Evolutionary conservation across 768 basidiomycete genomes (phyloP), one percentile per base, ranked within the genome.

Genomic region (Podaxis sp.): DNA sequence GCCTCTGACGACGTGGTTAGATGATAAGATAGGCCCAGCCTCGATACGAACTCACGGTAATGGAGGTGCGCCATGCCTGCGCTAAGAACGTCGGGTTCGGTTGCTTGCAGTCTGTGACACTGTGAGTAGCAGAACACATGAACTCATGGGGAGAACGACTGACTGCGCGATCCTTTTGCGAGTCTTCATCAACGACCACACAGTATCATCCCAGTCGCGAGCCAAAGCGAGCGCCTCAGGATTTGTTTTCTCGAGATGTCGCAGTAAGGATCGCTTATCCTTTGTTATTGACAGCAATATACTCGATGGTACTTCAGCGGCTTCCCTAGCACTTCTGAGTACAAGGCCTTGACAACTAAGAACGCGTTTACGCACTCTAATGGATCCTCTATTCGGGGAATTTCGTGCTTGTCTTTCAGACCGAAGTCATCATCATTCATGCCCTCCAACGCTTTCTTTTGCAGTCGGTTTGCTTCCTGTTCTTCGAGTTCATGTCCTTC

Each of bases 401-500:
- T 60, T 60, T 87, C 83, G 20, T 81, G 73, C 44, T 77, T 73
- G 65, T 90, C 92, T 26, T 81, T 84, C 48, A 98, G 76, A 11
- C 95, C 95, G 70, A 93, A 97, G 73, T 98, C 95, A 15, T 84
- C 87, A 49, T 93, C 91, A 8, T 67, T 75, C 80, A 96, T 81
- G 11, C 74, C 82, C 66, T 92, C 89, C 36, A 89, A 81, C 24
- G 84, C 79, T 75, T 92, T 95, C 40, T 76, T 73, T 73, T 96
- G 96, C 50, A 96, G 75, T 62, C 93, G 80, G 67, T 76, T 87
- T 6, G 91, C 92, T 73, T 98, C 95, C 71, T 90, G 87, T 72
- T 93, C 93, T 70, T 98, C 95, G 55, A 96, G 76, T 66, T 91
- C 89, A 69, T 91, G 85, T 37, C 87, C 91, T 73, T 96, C 95